Percentiles rank a stretch among this genome's conserved stretches.
Evolutionary conservation across 177 flowering plant species (phyloP).

Genomic region (Vitis hybrid): DNA sequence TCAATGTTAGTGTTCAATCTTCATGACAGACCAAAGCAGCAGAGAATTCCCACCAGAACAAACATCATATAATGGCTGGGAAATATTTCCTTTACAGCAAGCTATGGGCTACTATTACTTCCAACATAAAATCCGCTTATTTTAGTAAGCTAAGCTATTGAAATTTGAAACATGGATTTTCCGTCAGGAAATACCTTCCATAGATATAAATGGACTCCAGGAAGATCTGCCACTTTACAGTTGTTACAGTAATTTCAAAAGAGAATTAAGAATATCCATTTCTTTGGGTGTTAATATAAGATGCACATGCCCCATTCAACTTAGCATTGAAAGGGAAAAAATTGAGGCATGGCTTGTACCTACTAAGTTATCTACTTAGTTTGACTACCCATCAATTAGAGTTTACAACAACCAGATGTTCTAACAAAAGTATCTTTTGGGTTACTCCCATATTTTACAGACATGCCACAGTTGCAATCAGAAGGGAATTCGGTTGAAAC

Average conservation of each 20-base stretch:
- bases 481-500: constrained; percentile 18
- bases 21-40: no score
- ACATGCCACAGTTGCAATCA: constrained; percentile 5
- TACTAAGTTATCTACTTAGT: constrained; percentile 16
- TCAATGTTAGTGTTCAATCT: no score
- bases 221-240: background rate
- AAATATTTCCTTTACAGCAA: no score
- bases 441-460: constrained; percentile 40
- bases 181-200: no score
- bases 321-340: constrained; percentile 17
- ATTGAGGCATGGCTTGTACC: constrained; percentile 17
- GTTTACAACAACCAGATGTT: constrained; percentile 32
- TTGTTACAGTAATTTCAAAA: constrained; percentile 9
- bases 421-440: constrained; percentile 25
- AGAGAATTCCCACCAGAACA: no score
- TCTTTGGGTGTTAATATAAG: background rate
- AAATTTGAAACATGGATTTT: no score
- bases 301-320: constrained; percentile 27
- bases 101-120: no score
- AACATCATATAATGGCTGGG: no score
- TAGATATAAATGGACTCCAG: no score
- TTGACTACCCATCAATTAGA: constrained; percentile 13
- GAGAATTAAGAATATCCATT: constrained; percentile 3
- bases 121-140: no score
- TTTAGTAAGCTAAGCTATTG: no score